phyloP scores from a whole-genome alignment of 495 filamentous ascomycete species.

The Cercophora sp. region DNA sequence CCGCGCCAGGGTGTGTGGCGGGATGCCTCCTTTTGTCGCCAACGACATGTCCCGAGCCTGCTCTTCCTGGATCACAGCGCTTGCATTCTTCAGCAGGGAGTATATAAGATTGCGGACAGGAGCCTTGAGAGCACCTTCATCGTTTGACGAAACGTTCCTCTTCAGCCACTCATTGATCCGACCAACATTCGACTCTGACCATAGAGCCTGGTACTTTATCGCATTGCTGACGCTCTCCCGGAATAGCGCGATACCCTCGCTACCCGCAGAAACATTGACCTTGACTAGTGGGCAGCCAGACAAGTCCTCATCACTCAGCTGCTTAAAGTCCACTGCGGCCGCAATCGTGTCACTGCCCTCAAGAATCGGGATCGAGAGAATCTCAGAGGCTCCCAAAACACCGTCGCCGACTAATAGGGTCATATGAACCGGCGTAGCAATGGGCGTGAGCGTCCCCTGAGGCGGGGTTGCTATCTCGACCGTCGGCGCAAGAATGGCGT shows the following conservation, averaged over 20 bases:
- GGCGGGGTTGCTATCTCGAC: slow-evolving; percentile 61
- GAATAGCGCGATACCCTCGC: slow-evolving; percentile 59
- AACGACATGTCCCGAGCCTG: slow-evolving; percentile 38
- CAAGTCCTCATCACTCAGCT: slow-evolving; percentile 31
- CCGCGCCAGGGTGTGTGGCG: slow-evolving; percentile 39
- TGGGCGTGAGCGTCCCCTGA: slow-evolving; percentile 55
- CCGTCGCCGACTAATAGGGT: slow-evolving; percentile 72
- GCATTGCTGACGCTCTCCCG: slow-evolving; percentile 65
- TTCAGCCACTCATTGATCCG: slow-evolving; percentile 65
- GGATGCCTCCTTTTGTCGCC: slow-evolving; percentile 18
- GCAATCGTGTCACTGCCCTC: slow-evolving; percentile 33
- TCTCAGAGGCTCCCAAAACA: slow-evolving; percentile 38
- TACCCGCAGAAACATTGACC: slow-evolving; percentile 43
- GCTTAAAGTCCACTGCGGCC: slow-evolving; percentile 41
- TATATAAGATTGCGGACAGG: slow-evolving; percentile 61
- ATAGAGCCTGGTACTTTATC: slow-evolving; percentile 64
- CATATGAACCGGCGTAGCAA: slow-evolving; percentile 83
- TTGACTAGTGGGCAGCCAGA: slow-evolving; percentile 30
- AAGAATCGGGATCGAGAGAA: slow-evolving; percentile 35
- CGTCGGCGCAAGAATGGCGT: slow-evolving; percentile 67
- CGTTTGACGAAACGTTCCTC: slow-evolving; percentile 39
- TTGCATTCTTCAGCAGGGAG: slow-evolving; percentile 60
- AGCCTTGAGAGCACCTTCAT: slow-evolving; percentile 49
- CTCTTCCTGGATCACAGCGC: slow-evolving; percentile 48
- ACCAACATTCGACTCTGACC: slow-evolving; percentile 67